Conservation (phyloP, 768 basidiomycete genomes). For the Vararia minispora region DNA sequence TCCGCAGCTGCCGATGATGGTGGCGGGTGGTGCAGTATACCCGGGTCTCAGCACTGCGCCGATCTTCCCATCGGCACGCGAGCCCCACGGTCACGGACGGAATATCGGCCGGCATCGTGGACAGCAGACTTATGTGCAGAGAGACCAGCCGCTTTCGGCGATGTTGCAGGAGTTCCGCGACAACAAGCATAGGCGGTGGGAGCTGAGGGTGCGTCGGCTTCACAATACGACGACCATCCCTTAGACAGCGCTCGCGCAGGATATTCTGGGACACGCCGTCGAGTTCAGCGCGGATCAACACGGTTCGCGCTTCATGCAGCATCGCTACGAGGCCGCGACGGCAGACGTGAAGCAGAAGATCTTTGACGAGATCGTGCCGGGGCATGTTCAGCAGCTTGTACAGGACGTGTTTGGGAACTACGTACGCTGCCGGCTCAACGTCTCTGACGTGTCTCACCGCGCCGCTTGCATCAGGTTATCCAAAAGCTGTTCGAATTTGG, state of each 20-base stretch:
- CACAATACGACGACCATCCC: too few species aligned
- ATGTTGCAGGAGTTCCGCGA: constrained; percentile 78
- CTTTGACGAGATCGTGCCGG: constrained; percentile 82
- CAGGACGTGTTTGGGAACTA: constrained; percentile 97
- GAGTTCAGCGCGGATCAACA: constrained; percentile 95
- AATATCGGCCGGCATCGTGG: too few species aligned
- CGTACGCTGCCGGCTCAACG: constrained; percentile 31
- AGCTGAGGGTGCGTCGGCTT: constrained; percentile 47
- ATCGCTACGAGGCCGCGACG: constrained; percentile 67
- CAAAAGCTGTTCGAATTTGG: constrained; percentile 92
- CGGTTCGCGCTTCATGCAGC: constrained; percentile 97
- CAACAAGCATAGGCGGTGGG: constrained; percentile 74
- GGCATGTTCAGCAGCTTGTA: constrained; percentile 63
- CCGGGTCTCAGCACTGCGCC: constrained; percentile 18
- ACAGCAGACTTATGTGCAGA: too few species aligned
- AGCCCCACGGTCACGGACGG: background rate
- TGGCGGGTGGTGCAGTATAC: constrained; percentile 34
- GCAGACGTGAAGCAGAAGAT: constrained; percentile 68
- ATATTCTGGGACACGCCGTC: constrained; percentile 73
- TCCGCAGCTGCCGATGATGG: constrained; percentile 32
- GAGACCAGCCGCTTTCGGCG: too few species aligned
- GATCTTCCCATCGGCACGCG: constrained; percentile 1
- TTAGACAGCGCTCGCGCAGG: constrained; percentile 33
- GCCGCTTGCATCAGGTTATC: constrained; percentile 48
- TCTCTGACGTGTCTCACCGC: constrained; percentile 2